Evolutionary conservation across 129 eudicot genomes (phyloP).

Genomic region (Heracleum sosnowskyi): DNA sequence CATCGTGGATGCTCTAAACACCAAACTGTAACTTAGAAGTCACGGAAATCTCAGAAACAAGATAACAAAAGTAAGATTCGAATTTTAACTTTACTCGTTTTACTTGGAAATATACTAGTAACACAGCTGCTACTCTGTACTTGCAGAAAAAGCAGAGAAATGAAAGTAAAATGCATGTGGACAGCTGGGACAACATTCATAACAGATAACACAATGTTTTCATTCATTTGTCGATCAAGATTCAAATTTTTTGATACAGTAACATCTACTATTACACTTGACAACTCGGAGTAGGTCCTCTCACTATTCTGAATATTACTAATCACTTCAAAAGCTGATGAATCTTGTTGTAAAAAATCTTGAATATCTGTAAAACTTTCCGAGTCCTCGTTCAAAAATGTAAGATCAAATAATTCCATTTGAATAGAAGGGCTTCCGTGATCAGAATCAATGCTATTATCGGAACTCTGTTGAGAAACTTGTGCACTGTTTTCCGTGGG

Average conservation of each 20-base stretch:
- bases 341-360: constrained; percentile 14
- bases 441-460: not conserved
- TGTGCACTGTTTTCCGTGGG: not conserved
- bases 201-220: constrained; percentile 9
- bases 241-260: constrained; percentile 18
- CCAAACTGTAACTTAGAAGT: no score
- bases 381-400: constrained; percentile 10
- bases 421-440: not conserved
- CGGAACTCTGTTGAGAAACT: not conserved
- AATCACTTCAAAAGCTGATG: not conserved
- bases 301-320: not conserved
- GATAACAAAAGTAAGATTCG: not conserved
- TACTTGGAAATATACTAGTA: not conserved
- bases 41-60: no score
- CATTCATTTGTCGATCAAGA: constrained; percentile 15
- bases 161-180: not conserved
- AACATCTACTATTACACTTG: constrained; percentile 6
- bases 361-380: constrained; percentile 21
- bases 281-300: not conserved
- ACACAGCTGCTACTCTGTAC: not conserved
- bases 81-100: not conserved
- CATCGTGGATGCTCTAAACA: no score
- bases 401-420: not conserved
- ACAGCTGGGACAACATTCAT: constrained; percentile 1
- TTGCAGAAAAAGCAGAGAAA: not conserved